Conservation (phyloP, 2,329 filamentous ascomycete genomes). For the Fusarium buharicum region DNA sequence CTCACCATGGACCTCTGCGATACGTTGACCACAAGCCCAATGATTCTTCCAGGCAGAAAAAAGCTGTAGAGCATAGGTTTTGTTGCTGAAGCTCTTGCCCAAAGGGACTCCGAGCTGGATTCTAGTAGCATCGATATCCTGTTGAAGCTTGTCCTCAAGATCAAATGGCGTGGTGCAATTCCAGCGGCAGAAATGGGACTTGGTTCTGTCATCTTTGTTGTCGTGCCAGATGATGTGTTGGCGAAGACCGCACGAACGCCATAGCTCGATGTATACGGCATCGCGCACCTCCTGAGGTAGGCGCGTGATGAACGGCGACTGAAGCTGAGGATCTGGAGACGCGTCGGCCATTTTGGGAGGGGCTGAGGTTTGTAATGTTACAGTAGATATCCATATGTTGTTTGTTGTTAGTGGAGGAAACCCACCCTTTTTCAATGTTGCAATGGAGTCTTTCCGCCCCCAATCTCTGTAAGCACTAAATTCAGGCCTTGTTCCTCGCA, state of each 20-base stretch:
- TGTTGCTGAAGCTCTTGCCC: background rate
- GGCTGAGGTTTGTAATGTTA: background rate
- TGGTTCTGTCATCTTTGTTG: background rate
- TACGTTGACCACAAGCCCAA: conserved; percentile 3
- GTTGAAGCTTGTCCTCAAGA: conserved; percentile 8
- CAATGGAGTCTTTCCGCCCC: background rate
- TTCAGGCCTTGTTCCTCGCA: background rate
- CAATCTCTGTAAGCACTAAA: background rate
- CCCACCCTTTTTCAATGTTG: background rate
- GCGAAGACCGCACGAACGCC: conserved; percentile 9
- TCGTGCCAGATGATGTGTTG: conserved; percentile 17
- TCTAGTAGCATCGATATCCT: background rate
- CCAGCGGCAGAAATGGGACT: conserved; percentile 18
- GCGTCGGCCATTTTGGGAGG: background rate
- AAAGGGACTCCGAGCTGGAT: background rate
- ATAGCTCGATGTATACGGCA: conserved; percentile 4
- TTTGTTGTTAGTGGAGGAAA: background rate
- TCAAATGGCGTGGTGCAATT: conserved; percentile 10
- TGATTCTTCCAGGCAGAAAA: conserved; percentile 7
- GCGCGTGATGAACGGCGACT: background rate
- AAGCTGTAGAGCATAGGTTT: background rate
- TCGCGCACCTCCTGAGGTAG: conserved; percentile 12
- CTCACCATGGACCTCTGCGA: background rate
- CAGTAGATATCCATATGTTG: too few relatives aligned
- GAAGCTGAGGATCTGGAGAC: background rate